Evolutionary conservation across 2,329 filamentous ascomycete species (phyloP).

Genomic region (Pestalotiopsis sp.): DNA sequence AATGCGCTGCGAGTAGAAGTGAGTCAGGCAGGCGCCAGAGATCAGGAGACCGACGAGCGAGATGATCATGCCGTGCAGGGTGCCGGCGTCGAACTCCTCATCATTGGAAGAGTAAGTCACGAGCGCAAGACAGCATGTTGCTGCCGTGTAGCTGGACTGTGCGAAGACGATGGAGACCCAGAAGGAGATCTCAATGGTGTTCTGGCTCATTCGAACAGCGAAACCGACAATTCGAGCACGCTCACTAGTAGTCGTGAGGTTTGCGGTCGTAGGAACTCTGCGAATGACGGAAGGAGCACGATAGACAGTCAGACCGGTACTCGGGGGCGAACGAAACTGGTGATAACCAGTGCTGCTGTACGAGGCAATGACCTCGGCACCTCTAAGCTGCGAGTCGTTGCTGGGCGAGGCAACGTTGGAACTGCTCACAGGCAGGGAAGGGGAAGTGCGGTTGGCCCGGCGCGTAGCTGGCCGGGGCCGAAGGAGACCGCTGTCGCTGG

Average conservation of each 20-base stretch:
- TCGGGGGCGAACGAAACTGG: too few relatives aligned
- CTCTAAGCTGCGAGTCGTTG: neutral
- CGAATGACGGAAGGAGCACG: too few relatives aligned
- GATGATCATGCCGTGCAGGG: too few relatives aligned
- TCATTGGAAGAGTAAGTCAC: too few relatives aligned
- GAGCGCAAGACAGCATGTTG: too few relatives aligned
- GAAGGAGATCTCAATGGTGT: neutral
- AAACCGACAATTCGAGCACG: neutral
- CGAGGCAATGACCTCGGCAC: neutral
- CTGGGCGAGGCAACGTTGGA: slow-evolving; percentile 4
- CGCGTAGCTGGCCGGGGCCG: neutral
- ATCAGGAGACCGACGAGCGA: neutral
- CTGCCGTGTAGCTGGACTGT: neutral
- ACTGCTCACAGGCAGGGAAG: slow-evolving; percentile 8
- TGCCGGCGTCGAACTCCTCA: too few relatives aligned
- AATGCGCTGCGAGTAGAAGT: neutral
- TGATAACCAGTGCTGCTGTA: neutral
- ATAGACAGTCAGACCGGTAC: too few relatives aligned
- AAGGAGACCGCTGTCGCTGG: neutral
- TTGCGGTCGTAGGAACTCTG: too few relatives aligned
- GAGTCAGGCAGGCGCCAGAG: neutral
- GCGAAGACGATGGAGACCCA: neutral
- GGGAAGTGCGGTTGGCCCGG: slow-evolving; percentile 2
- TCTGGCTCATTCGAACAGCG: neutral
- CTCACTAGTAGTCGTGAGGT: too few relatives aligned